phyloP scores from a whole-genome alignment of 805 yeast species.

The Phaffomyces opuntiae region DNA sequence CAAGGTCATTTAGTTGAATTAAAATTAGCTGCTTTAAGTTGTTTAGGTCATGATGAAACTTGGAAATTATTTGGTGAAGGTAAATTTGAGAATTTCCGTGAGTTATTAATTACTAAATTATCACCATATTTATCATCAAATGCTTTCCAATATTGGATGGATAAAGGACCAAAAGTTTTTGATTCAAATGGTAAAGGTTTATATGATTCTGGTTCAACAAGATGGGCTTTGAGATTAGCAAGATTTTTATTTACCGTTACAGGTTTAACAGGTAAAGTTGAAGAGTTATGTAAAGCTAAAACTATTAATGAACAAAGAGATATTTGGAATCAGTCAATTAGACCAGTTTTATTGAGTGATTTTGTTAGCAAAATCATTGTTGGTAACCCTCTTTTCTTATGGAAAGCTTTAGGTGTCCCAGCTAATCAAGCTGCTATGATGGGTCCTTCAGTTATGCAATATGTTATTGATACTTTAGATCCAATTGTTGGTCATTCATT shows the following conservation, averaged over 20 bases:
- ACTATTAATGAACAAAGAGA: conserved; percentile 54
- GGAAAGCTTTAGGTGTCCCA: conserved; percentile 91
- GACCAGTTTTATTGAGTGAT: conserved; percentile 68
- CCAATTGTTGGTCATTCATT: conserved; percentile 61
- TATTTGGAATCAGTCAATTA: conserved; percentile 56
- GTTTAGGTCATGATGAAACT: conserved; percentile 47
- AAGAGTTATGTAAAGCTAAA: conserved; percentile 47
- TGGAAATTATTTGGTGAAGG: conserved; percentile 81
- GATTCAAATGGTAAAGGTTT: conserved; percentile 49
- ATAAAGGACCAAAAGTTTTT: conserved; percentile 55
- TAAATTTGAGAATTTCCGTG: conserved; percentile 43
- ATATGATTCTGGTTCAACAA: conserved; percentile 76
- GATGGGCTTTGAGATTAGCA: conserved; percentile 78
- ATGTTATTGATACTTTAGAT: conserved; percentile 71
- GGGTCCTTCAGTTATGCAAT: conserved; percentile 62
- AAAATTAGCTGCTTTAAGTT: conserved; percentile 64
- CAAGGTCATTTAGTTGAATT: conserved; percentile 77
- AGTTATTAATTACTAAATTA: conserved; percentile 47
- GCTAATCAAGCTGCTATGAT: conserved; percentile 78
- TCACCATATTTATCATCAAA: conserved; percentile 70
- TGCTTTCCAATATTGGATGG: conserved; percentile 77
- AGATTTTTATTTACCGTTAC: conserved; percentile 49
- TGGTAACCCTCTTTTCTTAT: conserved; percentile 78
- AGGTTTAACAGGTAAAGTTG: conserved; percentile 46
- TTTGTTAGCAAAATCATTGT: conserved; percentile 58